These are phyloP conservation scores for Vigna nakashimae DNA, from an alignment of 306 rosid genomes.

Conservation along the genomic window DNA sequence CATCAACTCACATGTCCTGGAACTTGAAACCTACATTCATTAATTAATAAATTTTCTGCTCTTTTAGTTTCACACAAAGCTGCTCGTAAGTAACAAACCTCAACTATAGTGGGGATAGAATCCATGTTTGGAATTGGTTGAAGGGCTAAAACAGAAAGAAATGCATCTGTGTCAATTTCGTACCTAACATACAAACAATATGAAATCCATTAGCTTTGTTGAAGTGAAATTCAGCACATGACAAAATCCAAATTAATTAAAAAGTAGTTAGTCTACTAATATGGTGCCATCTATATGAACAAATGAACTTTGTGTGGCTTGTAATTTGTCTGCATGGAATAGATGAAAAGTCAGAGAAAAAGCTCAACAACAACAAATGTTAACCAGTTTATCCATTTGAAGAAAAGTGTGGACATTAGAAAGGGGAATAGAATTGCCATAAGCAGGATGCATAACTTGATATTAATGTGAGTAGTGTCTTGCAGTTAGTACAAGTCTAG, in stretches of 20 bases:
- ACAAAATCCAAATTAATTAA: conserved; percentile 14
- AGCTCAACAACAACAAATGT: not conserved
- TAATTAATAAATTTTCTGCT: conserved; percentile 34
- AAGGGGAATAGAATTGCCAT: conserved; percentile 17
- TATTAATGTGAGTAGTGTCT: not conserved
- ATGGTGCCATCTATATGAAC: conserved; percentile 8
- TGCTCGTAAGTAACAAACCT: conserved; percentile 60
- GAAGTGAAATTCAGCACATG: conserved; percentile 34
- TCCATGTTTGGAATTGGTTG: conserved; percentile 89
- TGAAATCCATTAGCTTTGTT: conserved; percentile 51
- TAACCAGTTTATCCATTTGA: conserved; percentile 7
- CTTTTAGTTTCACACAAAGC: conserved; percentile 28
- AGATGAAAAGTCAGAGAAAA: conserved; percentile 23
- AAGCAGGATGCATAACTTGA: not conserved
- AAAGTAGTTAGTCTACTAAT: conserved; percentile 24
- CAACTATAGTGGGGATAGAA: conserved; percentile 86
- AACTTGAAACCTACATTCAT: conserved; percentile 84
- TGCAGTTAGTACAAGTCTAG: not conserved
- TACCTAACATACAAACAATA: conserved; percentile 65
- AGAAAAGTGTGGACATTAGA: not conserved
- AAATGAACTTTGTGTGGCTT: conserved; percentile 20
- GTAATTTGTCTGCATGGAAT: conserved; percentile 5
- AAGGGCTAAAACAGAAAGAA: conserved; percentile 94
- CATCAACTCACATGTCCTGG: conserved; percentile 83
- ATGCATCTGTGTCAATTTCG: conserved; percentile 98